These are phyloP conservation scores for Astragalus glycyphyllos DNA, from an alignment of 306 rosid genomes.

Conservation along the genomic window DNA sequence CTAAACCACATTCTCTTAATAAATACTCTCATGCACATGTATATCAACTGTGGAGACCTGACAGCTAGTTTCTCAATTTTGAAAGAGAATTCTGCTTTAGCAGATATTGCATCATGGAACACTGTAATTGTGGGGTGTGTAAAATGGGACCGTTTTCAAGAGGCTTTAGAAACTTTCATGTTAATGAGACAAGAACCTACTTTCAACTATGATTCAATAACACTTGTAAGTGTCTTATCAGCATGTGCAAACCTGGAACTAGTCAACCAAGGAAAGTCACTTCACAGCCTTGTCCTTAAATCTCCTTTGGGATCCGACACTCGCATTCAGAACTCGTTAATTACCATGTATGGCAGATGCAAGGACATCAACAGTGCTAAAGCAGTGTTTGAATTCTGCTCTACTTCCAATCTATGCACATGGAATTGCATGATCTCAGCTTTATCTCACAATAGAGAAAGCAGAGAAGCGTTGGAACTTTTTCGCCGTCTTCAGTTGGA, in stretches of 20 bases:
- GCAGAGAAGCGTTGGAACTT: conserved; percentile 55
- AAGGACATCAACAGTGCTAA: conserved; percentile 57
- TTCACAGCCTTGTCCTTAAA: conserved; percentile 55
- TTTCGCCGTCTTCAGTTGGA: conserved; percentile 47
- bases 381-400: conserved; percentile 49
- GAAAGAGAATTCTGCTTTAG: conserved; percentile 45
- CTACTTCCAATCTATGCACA: conserved; percentile 56
- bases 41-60: conserved; percentile 57
- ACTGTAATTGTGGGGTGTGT: conserved; percentile 57
- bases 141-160: conserved; percentile 42
- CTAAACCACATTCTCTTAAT: conserved; percentile 48
- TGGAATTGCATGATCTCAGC: conserved; percentile 71
- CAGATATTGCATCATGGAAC: conserved; percentile 60
- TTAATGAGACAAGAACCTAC: conserved; percentile 49
- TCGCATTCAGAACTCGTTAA: conserved; percentile 59
- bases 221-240: conserved; percentile 56
- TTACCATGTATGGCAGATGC: conserved; percentile 68
- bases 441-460: conserved; percentile 55
- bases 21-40: conserved; percentile 60
- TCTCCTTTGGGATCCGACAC: conserved; percentile 52
- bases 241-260: conserved; percentile 62
- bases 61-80: conserved; percentile 53
- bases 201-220: conserved; percentile 55
- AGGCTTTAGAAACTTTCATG: conserved; percentile 51
- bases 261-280: conserved; percentile 48